Evolutionary conservation across 2,329 filamentous ascomycete genomes (phyloP), one percentile per base, ranked within the genome.

Genomic region (Apiospora phragmitis): DNA sequence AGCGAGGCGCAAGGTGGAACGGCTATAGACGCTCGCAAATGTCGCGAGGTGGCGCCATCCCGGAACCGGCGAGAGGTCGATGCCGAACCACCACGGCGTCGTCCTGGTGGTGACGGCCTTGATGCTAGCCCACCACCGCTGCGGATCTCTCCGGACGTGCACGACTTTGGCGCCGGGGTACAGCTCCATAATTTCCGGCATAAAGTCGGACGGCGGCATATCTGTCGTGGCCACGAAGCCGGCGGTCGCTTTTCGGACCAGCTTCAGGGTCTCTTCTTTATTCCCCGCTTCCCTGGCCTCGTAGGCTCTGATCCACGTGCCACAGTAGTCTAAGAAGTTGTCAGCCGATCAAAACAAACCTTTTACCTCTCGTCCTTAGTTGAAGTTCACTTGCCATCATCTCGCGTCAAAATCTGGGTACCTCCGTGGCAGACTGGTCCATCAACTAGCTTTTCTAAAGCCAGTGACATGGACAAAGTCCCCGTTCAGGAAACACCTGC

Each of bases 391-490:
- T 45, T 73, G 80, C 80, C 75, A 26, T 81, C 80, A 68, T 81
- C 77, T 29, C 80, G 76, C 1, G 74, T 73, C 7, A 81, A 72
- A 9, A 81, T 70, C 55, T 80, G 78, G 5, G 78, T 86, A 47
- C 86, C 85, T 65, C 84, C 83, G 73, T 88, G 86, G 74, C 85
- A 83, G 49, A 84, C 81, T 1, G 85, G 86, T 0, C 83, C 85
- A 55, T 84, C 74, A 11, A 87, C 82, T 0, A 88, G 81, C 70
- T 81, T 83, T 70, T 80, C 80, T 9, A 87, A 77, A 1, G 86
- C 86, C 62, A 81, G 75, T 45, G 81, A 81, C 77, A 87, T 84
- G 45, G 86, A 86, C 26, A 84, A 77, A 1, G 85, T 87, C 11
- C 85, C 85, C 1, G 85, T 87, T 51, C 85, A 80, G n/a, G 84